A percentile compares a stretch with the other conserved stretches of the same genome.
Evolutionary conservation across 306 rosid species (phyloP).

Genomic region (Cicer judaicum): DNA sequence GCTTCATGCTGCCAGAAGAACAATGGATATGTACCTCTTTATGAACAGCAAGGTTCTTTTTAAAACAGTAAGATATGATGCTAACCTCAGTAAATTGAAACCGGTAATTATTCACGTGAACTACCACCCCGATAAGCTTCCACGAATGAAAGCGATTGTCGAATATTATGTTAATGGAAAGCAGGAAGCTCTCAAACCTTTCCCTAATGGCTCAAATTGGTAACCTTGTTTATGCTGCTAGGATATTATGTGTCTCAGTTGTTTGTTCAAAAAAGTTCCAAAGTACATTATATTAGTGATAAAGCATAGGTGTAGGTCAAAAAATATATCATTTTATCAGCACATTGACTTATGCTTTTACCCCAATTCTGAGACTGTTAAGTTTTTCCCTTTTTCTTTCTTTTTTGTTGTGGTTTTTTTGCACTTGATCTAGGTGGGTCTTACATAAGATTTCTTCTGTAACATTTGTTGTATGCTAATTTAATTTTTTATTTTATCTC

Average conservation of each 20-base stretch:
- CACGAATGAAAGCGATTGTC: conserved; percentile 81
- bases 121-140: conserved; percentile 88
- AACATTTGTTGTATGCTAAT: conserved; percentile 46
- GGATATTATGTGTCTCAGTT: conserved; percentile 22
- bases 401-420: not conserved
- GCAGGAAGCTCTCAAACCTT: conserved; percentile 72
- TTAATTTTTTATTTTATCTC: conserved; percentile 3
- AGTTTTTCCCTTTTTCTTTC: not conserved
- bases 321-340: conserved; percentile 35
- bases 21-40: conserved; percentile 84
- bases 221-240: conserved; percentile 39
- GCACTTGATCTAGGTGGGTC: conserved; percentile 23
- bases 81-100: conserved; percentile 64
- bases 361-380: conserved; percentile 39
- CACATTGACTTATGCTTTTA: conserved; percentile 38
- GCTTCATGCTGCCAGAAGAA: conserved; percentile 84
- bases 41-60: conserved; percentile 93
- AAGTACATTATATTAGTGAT: conserved; percentile 32
- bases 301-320: conserved; percentile 35
- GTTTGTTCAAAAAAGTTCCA: conserved; percentile 39
- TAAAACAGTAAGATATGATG: conserved; percentile 81
- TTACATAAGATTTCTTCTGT: conserved; percentile 39
- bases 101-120: conserved; percentile 87
- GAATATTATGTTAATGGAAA: conserved; percentile 74
- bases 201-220: conserved; percentile 85